Conservation (phyloP, 345 rosid species). For the Acer yangbiense region DNA sequence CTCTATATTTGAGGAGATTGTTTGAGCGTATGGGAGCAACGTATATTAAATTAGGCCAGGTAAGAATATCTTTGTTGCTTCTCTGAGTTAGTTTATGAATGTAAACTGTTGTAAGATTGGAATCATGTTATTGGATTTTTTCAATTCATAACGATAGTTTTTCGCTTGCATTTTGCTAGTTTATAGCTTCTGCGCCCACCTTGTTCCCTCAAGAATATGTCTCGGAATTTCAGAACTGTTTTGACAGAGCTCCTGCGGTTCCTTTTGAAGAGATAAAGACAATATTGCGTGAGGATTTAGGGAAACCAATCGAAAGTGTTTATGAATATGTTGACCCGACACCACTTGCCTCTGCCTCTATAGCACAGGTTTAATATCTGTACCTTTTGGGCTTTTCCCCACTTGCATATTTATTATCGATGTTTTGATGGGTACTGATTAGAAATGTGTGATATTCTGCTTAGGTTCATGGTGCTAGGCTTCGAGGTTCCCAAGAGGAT, state of each 20-base stretch:
- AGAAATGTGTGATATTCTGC: constrained; percentile 17
- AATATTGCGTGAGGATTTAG: constrained; percentile 80
- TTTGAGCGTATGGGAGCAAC: constrained; percentile 99
- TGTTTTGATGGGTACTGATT: constrained; percentile 12
- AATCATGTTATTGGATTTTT: background rate
- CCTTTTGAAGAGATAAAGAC: constrained; percentile 74
- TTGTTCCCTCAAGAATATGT: constrained; percentile 89
- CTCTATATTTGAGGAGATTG: constrained; percentile 80
- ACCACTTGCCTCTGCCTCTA: constrained; percentile 95
- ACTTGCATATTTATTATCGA: constrained; percentile 4
- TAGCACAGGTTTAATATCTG: constrained; percentile 70
- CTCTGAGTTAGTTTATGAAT: background rate
- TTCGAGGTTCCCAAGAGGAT: constrained; percentile 80
- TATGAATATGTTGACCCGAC: constrained; percentile 84
- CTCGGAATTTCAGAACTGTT: constrained; percentile 89
- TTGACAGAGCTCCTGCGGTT: constrained; percentile 85
- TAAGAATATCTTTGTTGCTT: constrained; percentile 24
- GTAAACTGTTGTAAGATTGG: background rate
- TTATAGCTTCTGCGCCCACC: constrained; percentile 94
- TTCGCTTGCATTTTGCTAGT: constrained; percentile 44
- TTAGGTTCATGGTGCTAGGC: constrained; percentile 95
- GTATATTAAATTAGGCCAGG: constrained; percentile 94
- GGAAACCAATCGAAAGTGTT: constrained; percentile 80
- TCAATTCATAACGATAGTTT: background rate
- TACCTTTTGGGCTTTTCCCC: background rate